Evolutionary conservation across 2,329 filamentous ascomycete species (phyloP), one percentile per base, ranked within the genome.

Genomic region (Pestalotiopsis sp.): DNA sequence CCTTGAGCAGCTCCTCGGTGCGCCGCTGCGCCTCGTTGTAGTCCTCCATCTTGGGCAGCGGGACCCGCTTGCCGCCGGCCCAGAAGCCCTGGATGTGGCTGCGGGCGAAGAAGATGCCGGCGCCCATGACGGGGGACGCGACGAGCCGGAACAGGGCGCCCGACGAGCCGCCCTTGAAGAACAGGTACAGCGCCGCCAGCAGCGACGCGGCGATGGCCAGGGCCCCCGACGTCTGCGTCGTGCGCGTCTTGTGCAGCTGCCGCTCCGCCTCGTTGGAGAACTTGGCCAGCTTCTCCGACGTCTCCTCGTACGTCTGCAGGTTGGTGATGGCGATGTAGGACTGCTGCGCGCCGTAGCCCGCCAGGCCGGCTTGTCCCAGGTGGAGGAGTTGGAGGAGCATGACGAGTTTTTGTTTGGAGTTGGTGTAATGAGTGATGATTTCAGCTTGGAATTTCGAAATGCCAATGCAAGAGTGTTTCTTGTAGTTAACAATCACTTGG

Each of bases 231-330:
- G 78, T 78, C 69, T 84, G 82, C 0, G 83, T 86, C 0, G 77
- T 80, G 65, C 82, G 77, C 3, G 84, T 85, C 72, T 80, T 80
- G 72, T 80, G 75, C 25, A 85, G 75, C 71, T 85, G 80, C 5
- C 76, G 71, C 49, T 76, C 81, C 7, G 82, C 83, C 52, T 79
- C 79, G 38, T 78, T 78, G 3, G 82, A 84, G 75, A 81, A 80
- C 70, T 83, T 79, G 9, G 84, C 83, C 17, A 81, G 78, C 71
- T 82, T 83, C 72, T 85, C 77, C 58, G 77, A 75, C 31, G 79
- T 79, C n/a, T 80, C 76, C 72, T 86, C 83, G 72, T 85, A 85
- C 64, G 79, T 78, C 39, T 76, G 78, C 4, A 85, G 79, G 68
- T 83, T 83, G 49, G 73, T 78, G 72, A 85, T 82, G 59, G 83